Percentiles rank a stretch among this genome's conserved stretches.
Evolutionary conservation across 495 filamentous ascomycete species (phyloP).

Genomic region (Oidiodendron maius): DNA sequence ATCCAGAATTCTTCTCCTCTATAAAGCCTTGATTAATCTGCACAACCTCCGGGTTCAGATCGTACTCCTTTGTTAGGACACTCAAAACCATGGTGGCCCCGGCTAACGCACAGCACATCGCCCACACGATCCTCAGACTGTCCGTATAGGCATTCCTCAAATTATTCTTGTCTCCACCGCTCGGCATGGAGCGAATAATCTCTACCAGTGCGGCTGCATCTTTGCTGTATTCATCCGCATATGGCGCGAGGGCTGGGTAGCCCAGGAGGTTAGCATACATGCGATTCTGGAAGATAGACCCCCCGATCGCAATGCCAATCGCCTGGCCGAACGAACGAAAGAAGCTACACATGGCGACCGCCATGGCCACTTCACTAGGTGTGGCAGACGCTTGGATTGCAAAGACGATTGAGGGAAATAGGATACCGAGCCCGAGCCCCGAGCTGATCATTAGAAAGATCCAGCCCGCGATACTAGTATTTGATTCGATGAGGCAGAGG

Average conservation of each 20-base stretch:
- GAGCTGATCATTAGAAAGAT: slow-evolving; percentile 37
- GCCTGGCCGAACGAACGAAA: slow-evolving; percentile 47
- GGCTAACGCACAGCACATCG: slow-evolving; percentile 37
- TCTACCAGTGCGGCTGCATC: slow-evolving; percentile 54
- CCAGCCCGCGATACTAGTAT: slow-evolving; percentile 39
- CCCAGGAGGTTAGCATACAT: slow-evolving; percentile 31
- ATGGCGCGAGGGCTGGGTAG: slow-evolving; percentile 34
- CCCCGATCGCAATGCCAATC: slow-evolving; percentile 41
- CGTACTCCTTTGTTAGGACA: slow-evolving; percentile 10
- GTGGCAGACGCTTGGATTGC: slow-evolving; percentile 34
- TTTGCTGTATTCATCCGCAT: slow-evolving; percentile 41
- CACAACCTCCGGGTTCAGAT: slow-evolving; percentile 8
- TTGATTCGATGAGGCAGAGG: slow-evolving; percentile 38
- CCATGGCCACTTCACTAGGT: slow-evolving; percentile 44
- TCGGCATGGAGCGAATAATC: slow-evolving; percentile 48
- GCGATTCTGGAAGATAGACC: slow-evolving; percentile 50
- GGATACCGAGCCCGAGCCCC: slow-evolving; percentile 46
- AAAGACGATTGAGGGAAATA: slow-evolving; percentile 41
- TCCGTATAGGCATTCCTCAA: slow-evolving; percentile 50
- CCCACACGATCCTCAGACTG: slow-evolving; percentile 52
- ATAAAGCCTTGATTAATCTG: no score
- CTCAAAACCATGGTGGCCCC: slow-evolving; percentile 2
- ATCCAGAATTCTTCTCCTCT: no score
- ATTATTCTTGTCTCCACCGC: slow-evolving; percentile 29
- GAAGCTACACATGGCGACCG: slow-evolving; percentile 50